Conservation (phyloP, 148 eudicot genomes). For the Spergularia bocconei region DNA sequence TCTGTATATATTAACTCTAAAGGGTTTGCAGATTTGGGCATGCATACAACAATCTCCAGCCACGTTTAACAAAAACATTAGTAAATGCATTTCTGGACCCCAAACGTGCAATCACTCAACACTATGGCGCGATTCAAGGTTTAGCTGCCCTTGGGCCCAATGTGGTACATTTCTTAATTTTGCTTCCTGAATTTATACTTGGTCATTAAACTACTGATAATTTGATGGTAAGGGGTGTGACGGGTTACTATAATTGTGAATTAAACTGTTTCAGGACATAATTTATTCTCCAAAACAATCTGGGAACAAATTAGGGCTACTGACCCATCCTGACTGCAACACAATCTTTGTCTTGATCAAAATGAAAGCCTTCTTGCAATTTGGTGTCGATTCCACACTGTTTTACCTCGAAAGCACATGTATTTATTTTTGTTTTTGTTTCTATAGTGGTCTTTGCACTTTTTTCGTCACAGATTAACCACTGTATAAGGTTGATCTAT, state of each 20-base stretch:
- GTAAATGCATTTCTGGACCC: conserved; percentile 73
- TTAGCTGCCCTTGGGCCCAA: conserved; percentile 71
- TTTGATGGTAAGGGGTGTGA: neutral
- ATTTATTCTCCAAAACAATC: neutral
- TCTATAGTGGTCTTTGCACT: too few relatives aligned
- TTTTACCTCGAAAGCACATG: neutral
- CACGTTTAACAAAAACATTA: conserved; percentile 73
- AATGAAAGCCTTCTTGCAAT: neutral
- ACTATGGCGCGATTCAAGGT: conserved; percentile 83
- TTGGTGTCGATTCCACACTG: neutral
- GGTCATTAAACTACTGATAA: neutral
- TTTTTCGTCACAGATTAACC: too few relatives aligned
- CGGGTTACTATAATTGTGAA: neutral
- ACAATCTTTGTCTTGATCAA: neutral
- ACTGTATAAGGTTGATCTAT: too few relatives aligned
- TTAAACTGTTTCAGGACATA: neutral
- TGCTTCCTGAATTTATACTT: neutral
- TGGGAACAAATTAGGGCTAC: neutral
- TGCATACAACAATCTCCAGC: conserved; percentile 64
- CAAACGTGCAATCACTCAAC: conserved; percentile 68
- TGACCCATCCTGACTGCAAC: neutral
- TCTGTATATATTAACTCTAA: neutral
- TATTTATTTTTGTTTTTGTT: too few relatives aligned
- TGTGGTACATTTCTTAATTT: conserved; percentile 44
- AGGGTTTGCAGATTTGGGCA: conserved; percentile 55